Base-by-base conservation (phyloP, 129 eudicot species). In the Apium graveolens region DNA sequence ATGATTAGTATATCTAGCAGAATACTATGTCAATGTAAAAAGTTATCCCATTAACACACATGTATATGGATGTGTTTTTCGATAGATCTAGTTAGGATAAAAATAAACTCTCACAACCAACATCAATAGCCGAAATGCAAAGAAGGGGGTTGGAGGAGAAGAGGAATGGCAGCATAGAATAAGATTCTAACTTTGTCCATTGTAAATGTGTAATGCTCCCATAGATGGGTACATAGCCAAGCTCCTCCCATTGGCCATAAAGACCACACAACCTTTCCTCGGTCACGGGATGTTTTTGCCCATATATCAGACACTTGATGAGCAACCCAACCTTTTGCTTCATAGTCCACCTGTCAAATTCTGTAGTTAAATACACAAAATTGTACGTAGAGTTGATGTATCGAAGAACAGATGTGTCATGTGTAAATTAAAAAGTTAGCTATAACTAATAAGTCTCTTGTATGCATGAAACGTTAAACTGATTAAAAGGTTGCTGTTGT, bases 231-330 rank as follows among this genome's bases (percentile, higher is more conserved):
- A 85, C 95, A 91, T 57, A 93, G 95, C 98, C 98, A 93, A 60
- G 98, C 95, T 65, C 98, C 98, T 51, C 98, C 98, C 97, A 93
- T 93, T 51, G 87, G 98, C 98, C 98, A 93, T 66, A 91, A 73
- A 75, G 97, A 91, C 98, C 98, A 93, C 46, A 89, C 91, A 21
- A 94, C 91, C 80, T 89, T 81, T 69, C 98, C 98, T 34, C 89
- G 86, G 74, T 89, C 95, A 11, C 95, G 91, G 12, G 97, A 91
- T 57, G 98, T 93, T 87, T 93, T 93, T 80, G 93, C 98, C 98
- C 98, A 93, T 66, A 93, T 81, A 82, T 93, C 98, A 63, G 98
- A 89, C 32, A 91, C 91, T 78, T 93, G 98, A 85, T 93, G 98
- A 37, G 75, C 81, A 72, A 93, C 98, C 98, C 98, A 93, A 57